Evolutionary conservation across 805 yeast genomes (phyloP), one percentile per base, ranked within the genome.

Genomic region (Ogataea minuta): DNA sequence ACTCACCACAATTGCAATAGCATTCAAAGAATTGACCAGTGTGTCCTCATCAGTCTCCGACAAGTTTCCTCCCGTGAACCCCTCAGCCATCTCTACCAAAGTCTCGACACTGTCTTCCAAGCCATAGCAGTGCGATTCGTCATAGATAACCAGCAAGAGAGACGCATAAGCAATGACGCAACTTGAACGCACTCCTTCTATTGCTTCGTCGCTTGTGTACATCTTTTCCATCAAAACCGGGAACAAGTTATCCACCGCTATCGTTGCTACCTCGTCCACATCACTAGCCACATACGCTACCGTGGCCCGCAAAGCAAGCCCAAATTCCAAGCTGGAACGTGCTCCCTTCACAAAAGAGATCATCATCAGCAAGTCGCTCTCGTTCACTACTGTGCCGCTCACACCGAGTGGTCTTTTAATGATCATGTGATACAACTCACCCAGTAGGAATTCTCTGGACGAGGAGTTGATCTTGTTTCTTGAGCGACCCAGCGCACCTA

Each of bases 91-190:
- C 29, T 73, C 74, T 43, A 73, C 45, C 32, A 75, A 60, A 60
- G 71, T 62, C 25, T 58, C 60, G 20, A 71, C 57, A 38, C 60
- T 63, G 3, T 72, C 74, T 39, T 74, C 78, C 15, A 76, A 47
- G 0, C 79, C 77, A 50, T 66, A 72, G 30, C 72, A 67, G 12
- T 76, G 71, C 2, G 77, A 62, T 4, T 71, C 78, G 44, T 70
- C 71, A 46, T 71, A 68, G 8, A 74, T 56, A 2, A 74, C 65
- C 32, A 74, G 50, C 16, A 71, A 51, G 26, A 74, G 53, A 7
- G 54, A 34, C 15, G 60, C 49, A 43, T 54, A 61, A 3, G 62
- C 54, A 7, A 49, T 36, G 21, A 59, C 39, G 21, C 52, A 43
- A 31, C 47, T 53, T 15, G 42, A 16, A 4, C 42, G 28, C 11